Evolutionary conservation across 2,329 filamentous ascomycete genomes (phyloP).

Genomic region (Talaromyces sp.): DNA sequence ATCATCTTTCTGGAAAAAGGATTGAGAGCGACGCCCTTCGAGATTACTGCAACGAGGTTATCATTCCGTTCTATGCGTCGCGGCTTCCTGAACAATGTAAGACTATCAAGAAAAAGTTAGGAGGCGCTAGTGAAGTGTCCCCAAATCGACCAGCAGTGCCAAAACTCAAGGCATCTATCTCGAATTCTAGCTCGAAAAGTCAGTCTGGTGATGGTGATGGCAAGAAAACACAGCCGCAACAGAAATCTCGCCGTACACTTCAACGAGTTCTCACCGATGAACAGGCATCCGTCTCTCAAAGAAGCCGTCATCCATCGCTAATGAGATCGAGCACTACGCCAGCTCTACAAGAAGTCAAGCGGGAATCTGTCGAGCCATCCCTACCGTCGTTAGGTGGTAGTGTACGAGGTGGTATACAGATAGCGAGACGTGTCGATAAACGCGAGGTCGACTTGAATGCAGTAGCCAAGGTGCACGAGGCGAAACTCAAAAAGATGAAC

Average conservation of each 20-base stretch:
- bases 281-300: slow-evolving; percentile 29
- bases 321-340: slow-evolving; percentile 43
- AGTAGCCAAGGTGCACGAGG: slow-evolving; percentile 43
- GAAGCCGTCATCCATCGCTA: slow-evolving; percentile 36
- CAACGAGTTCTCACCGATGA: slow-evolving; percentile 48
- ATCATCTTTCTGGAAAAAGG: slow-evolving; percentile 31
- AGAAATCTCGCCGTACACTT: slow-evolving; percentile 34
- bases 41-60: slow-evolving; percentile 50
- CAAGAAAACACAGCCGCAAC: slow-evolving; percentile 28
- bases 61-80: slow-evolving; percentile 49
- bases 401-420: slow-evolving; percentile 44
- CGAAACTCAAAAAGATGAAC: slow-evolving; percentile 46
- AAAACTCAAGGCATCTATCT: slow-evolving; percentile 27
- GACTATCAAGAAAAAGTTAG: slow-evolving; percentile 46
- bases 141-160: slow-evolving; percentile 30
- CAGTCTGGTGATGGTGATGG: slow-evolving; percentile 30
- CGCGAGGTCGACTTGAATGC: slow-evolving; percentile 49
- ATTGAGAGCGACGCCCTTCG: slow-evolving; percentile 44
- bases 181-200: slow-evolving; percentile 18
- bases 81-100: slow-evolving; percentile 48
- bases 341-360: slow-evolving; percentile 35
- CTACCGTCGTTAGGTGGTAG: slow-evolving; percentile 34
- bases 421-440: slow-evolving; percentile 44
- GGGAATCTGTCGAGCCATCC: slow-evolving; percentile 41
- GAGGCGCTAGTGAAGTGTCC: slow-evolving; percentile 37